Percentiles rank a stretch among this genome's conserved stretches.
phyloP scores from a whole-genome alignment of 2,329 filamentous ascomycete species.

The Aspergillus sclerotialis region DNA sequence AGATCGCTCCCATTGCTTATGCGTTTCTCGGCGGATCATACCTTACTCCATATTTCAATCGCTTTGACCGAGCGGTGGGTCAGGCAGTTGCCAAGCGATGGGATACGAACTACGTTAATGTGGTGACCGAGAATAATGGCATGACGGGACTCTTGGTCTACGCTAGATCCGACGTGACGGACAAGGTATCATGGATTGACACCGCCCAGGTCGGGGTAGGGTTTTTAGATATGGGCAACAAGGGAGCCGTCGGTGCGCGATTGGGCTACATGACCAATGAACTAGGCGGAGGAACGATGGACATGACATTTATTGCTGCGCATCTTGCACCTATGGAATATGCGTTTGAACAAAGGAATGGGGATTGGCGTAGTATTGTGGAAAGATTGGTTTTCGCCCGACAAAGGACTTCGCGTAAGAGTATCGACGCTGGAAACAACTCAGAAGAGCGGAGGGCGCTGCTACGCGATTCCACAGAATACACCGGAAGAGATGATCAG shows the following conservation, averaged over 20 bases:
- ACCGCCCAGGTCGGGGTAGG: constrained; percentile 82
- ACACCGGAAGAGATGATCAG: no score
- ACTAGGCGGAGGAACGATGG: constrained; percentile 43
- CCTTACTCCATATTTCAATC: constrained; percentile 66
- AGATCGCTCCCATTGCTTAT: constrained; percentile 76
- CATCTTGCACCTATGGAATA: constrained; percentile 87
- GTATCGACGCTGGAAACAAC: constrained; percentile 29
- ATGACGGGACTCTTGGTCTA: constrained; percentile 90
- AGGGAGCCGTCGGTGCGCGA: constrained; percentile 79
- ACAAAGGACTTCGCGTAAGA: constrained; percentile 6
- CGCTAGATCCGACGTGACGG: constrained; percentile 53
- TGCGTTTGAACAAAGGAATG: constrained; percentile 66
- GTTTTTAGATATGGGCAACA: constrained; percentile 84
- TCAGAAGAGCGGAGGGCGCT: constrained; percentile 26
- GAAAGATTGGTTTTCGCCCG: constrained; percentile 66
- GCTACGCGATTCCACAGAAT: constrained; percentile 20
- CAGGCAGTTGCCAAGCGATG: constrained; percentile 52
- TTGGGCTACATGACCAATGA: constrained; percentile 49
- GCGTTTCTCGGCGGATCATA: constrained; percentile 81
- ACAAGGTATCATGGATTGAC: constrained; percentile 58
- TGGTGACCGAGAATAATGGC: constrained; percentile 69
- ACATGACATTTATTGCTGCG: constrained; percentile 78
- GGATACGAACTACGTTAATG: constrained; percentile 56
- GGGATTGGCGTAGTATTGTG: constrained; percentile 82
- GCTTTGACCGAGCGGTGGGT: constrained; percentile 64